A percentile compares a stretch with the other conserved stretches of the same genome.
Conservation (phyloP, 1,139 yeast genomes). For the Hyphopichia pseudoburtonii region DNA sequence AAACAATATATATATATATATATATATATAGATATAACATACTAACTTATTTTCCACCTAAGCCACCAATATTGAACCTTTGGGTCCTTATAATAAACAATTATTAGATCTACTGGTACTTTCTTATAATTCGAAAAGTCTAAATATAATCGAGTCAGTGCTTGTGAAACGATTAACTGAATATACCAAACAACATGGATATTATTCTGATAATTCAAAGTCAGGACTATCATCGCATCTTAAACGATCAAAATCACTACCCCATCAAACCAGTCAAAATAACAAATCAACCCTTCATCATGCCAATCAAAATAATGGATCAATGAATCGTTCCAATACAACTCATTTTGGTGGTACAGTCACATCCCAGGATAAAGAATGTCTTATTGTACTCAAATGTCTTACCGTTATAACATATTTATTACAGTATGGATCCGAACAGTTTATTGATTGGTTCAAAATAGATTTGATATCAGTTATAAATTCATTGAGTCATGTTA, state of each 20-base stretch:
- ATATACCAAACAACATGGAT: background rate
- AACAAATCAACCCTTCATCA: background rate
- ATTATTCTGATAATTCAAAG: background rate
- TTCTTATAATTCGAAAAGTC: slow-evolving; percentile 19
- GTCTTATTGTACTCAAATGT: slow-evolving; percentile 25
- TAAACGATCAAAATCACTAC: background rate
- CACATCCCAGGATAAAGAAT: slow-evolving; percentile 5
- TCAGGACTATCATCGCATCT: background rate
- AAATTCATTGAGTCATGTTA: slow-evolving; percentile 12
- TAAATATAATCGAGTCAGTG: background rate
- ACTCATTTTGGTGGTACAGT: too few species aligned
- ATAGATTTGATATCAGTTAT: slow-evolving; percentile 11
- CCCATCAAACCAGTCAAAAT: background rate
- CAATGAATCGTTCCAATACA: background rate
- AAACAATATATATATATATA: too few species aligned
- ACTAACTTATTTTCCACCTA: slow-evolving; percentile 27
- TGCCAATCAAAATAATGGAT: background rate
- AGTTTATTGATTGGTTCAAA: slow-evolving; percentile 31
- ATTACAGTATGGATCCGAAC: slow-evolving; percentile 39
- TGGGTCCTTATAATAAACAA: slow-evolving; percentile 42
- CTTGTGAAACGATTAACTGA: background rate
- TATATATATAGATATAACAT: background rate
- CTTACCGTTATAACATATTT: slow-evolving; percentile 36
- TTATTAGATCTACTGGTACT: slow-evolving; percentile 32
- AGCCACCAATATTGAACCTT: slow-evolving; percentile 38